Conservation (phyloP, 768 basidiomycete species). For the Naematelia encephala region DNA sequence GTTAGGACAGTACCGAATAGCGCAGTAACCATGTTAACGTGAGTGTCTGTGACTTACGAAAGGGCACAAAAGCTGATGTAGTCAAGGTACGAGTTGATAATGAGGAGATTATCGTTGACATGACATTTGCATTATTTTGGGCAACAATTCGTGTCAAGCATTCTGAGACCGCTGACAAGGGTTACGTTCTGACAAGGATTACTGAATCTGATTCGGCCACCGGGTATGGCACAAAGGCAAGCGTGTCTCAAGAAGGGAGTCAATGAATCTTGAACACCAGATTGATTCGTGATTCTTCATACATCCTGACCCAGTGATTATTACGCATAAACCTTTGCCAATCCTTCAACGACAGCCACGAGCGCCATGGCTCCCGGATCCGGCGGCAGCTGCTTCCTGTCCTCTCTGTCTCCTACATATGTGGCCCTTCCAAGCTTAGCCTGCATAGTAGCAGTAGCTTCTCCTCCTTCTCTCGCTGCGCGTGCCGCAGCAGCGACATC, state of each 20-base stretch:
- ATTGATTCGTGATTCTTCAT: background rate
- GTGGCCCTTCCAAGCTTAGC: conserved; percentile 47
- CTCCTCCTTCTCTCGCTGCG: conserved; percentile 36
- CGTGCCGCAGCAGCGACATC: conserved; percentile 33
- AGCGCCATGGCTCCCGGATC: conserved; percentile 49
- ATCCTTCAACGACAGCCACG: conserved; percentile 38
- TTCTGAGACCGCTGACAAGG: too few relatives aligned
- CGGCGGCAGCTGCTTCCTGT: conserved; percentile 37
- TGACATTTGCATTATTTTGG: background rate
- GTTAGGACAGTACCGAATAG: conserved; percentile 93
- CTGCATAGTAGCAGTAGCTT: conserved; percentile 30
- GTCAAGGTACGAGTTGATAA: conserved; percentile 54
- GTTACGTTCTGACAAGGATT: too few relatives aligned
- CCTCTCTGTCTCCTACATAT: conserved; percentile 39
- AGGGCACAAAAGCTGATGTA: conserved; percentile 19
- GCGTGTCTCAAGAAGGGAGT: too few relatives aligned
- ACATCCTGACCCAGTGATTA: background rate
- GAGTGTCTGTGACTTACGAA: conserved; percentile 51
- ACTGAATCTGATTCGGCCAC: too few relatives aligned
- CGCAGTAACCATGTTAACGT: conserved; percentile 94
- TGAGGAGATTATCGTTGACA: conserved; percentile 45
- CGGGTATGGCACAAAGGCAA: too few relatives aligned
- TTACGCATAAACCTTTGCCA: conserved; percentile 25
- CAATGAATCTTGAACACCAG: background rate
- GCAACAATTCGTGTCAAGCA: too few relatives aligned